Evolutionary conservation across 169 alveolate genomes (phyloP).

Genomic region (Amoebophrya sp.): DNA sequence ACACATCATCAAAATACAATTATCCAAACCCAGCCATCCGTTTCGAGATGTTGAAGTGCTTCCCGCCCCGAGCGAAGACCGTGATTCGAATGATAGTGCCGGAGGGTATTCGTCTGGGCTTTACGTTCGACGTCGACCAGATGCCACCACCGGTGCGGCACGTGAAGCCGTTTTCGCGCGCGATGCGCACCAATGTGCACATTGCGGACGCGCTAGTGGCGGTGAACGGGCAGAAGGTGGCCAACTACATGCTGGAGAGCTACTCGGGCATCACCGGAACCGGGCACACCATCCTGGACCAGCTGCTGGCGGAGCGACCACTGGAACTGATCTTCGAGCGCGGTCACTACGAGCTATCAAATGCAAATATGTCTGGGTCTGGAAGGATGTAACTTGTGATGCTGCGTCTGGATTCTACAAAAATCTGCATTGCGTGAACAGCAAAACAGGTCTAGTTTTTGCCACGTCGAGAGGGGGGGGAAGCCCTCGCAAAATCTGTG

Average conservation of each 20-base stretch:
- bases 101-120: background rate
- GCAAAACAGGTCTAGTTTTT: no score
- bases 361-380: no score
- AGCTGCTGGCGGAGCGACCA: slow-evolving; percentile 1
- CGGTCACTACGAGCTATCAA: slow-evolving; percentile 17
- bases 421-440: no score
- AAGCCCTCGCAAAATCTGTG: no score
- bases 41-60: background rate
- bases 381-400: no score
- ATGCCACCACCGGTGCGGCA: background rate
- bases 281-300: slow-evolving; percentile 9
- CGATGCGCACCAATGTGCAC: background rate
- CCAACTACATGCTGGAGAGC: background rate
- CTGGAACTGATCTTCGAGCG: background rate
- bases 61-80: background rate
- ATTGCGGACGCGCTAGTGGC: slow-evolving; percentile 2
- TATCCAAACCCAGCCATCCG: background rate
- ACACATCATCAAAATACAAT: no score
- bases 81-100: background rate
- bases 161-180: background rate
- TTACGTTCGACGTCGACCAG: slow-evolving; percentile 10
- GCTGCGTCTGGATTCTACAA: no score
- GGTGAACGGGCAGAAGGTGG: background rate
- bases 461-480: no score
- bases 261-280: background rate